Evolutionary conservation across 352 stramenopile genomes (phyloP), one percentile per base, ranked within the genome.

Genomic region (Phytophthora kernoviae): DNA sequence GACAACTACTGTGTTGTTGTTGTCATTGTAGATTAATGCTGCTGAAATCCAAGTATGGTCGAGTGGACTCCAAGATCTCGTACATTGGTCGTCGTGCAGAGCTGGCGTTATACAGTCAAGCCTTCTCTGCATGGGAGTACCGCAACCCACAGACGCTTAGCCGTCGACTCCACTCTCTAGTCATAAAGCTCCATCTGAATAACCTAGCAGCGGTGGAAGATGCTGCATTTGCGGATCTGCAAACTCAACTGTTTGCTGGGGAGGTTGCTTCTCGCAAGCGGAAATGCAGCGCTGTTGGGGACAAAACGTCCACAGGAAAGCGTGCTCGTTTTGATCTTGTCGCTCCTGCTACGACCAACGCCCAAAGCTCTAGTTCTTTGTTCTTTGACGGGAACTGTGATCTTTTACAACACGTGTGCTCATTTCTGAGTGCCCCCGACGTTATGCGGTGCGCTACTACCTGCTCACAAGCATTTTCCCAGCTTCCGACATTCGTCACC

Each of bases 1-100:
- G 54, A 4, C 11, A 7, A 21, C 41, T 46, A 7, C 45, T 26
- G 14, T 55, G 33, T 1, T 51, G 14, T 41, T 36, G 30, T 1
- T 46, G 9, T 36, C 9, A 30, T 7, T 45, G 36, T 50, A 84
- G 75, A 49, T 43, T 88, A 26, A 26, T 88, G 45, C 58, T 88
- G 40, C 71, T 88, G 39, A 86, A 86, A 67, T 71, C 65, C 61
- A 88, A 86, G 58, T 88, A 86, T 58, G 71, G 75, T 48, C 78
- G 70, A 30, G 65, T 88, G 18, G 78, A 88, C 48, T 30, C 65
- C 44, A 83, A 83, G 55, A 86, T 84, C 54, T 86, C 75, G 58
- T 81, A 81, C 54, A 86, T 88, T 22, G 78, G 70, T 11, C 75
- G 78, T 11, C 75, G 78, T 8, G 78, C 78, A 0, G 78, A 88